Evolutionary conservation across 139 green algal genomes (phyloP).

Genomic region (Zygnema circumcarinatum): DNA sequence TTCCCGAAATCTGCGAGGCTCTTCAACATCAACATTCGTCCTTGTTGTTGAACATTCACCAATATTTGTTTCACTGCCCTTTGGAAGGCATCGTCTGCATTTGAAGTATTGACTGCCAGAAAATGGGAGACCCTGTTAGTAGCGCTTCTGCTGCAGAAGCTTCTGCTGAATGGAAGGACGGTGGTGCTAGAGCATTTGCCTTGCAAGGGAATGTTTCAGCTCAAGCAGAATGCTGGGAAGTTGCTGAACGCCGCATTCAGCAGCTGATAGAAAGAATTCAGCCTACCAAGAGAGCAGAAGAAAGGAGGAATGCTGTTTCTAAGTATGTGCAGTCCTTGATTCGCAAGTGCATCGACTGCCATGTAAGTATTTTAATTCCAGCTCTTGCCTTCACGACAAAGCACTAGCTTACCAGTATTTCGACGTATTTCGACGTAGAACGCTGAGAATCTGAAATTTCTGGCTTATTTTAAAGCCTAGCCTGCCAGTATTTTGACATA

Average conservation of each 20-base stretch:
- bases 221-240: constrained; percentile 6
- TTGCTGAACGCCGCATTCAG: constrained; percentile 25
- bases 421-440: too few relatives aligned
- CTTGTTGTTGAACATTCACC: too few relatives aligned
- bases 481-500: background rate
- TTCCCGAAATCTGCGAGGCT: too few relatives aligned
- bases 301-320: constrained; percentile 25
- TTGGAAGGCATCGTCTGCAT: background rate
- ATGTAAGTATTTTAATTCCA: background rate
- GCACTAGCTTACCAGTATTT: too few relatives aligned
- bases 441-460: too few relatives aligned
- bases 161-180: background rate
- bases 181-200: too few relatives aligned
- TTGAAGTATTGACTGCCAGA: background rate
- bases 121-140: background rate
- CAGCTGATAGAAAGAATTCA: constrained; percentile 48
- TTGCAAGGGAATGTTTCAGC: too few relatives aligned
- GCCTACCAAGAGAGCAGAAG: constrained; percentile 32
- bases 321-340: constrained; percentile 43
- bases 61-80: background rate
- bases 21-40: too few relatives aligned
- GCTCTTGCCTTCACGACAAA: too few relatives aligned
- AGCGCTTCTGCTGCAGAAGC: background rate
- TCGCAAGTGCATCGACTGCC: constrained; percentile 28
- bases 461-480: background rate